These are phyloP conservation scores for Macrolepiota fuliginosa DNA, from an alignment of 768 basidiomycete genomes.

Conservation along the genomic window DNA sequence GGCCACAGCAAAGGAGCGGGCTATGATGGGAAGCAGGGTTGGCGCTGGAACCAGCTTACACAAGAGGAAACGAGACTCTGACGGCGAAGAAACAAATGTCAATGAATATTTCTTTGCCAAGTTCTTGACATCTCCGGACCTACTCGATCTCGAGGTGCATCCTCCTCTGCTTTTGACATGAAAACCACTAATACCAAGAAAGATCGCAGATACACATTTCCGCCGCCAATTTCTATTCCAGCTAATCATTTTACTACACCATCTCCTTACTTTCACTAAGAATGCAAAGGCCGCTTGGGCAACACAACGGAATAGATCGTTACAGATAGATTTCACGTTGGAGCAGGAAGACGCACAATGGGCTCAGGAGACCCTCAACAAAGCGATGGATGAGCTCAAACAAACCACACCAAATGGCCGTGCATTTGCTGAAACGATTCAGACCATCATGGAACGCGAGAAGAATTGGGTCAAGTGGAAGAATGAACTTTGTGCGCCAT, in stretches of 20 bases:
- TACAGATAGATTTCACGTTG: conserved; percentile 82
- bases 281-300: conserved; percentile 58
- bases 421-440: conserved; percentile 72
- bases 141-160: conserved; percentile 83
- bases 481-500: conserved; percentile 74
- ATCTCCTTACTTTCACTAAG: conserved; percentile 75
- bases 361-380: conserved; percentile 68
- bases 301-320: conserved; percentile 67
- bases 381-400: conserved; percentile 57
- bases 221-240: conserved; percentile 93
- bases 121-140: conserved; percentile 84
- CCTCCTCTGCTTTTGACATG: neutral
- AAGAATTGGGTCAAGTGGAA: conserved; percentile 93
- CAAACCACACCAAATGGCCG: conserved; percentile 79
- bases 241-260: conserved; percentile 71
- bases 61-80: conserved; percentile 69
- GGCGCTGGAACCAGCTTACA: conserved; percentile 39
- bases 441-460: conserved; percentile 73
- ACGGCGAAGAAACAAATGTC: conserved; percentile 49
- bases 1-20: conserved; percentile 84
- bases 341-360: conserved; percentile 67
- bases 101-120: conserved; percentile 92
- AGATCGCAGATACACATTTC: conserved; percentile 91
- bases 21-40: conserved; percentile 73
- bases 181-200: conserved; percentile 13